These are phyloP conservation scores for Phylloporus sp. DNA, from an alignment of 768 basidiomycete genomes.

Conservation along the genomic window DNA sequence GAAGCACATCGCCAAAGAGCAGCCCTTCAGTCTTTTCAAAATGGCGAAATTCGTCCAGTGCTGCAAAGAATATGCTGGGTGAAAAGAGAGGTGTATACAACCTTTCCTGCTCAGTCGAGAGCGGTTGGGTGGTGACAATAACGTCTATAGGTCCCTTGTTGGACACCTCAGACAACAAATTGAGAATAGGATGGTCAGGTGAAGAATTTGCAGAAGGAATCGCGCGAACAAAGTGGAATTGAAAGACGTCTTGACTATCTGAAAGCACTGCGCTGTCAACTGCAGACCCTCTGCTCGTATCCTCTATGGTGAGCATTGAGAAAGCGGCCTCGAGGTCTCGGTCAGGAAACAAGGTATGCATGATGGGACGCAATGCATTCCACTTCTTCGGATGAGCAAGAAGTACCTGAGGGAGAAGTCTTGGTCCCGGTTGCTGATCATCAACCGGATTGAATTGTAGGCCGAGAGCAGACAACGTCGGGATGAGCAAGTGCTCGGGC, in stretches of 20 bases:
- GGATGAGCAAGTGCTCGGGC: slow-evolving; percentile 17
- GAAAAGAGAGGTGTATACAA: slow-evolving; percentile 68
- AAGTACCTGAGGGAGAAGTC: slow-evolving; percentile 28
- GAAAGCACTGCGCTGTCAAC: slow-evolving; percentile 37
- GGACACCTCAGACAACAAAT: slow-evolving; percentile 26
- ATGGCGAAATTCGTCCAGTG: slow-evolving; percentile 36
- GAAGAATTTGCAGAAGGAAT: slow-evolving; percentile 24
- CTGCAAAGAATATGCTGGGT: slow-evolving; percentile 53
- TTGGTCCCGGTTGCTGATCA: background rate
- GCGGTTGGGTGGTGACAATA: slow-evolving; percentile 49
- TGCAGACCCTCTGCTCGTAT: slow-evolving; percentile 32
- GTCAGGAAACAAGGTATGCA: slow-evolving; percentile 18
- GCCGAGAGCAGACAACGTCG: slow-evolving; percentile 26
- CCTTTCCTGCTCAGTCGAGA: slow-evolving; percentile 38
- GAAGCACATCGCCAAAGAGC: slow-evolving; percentile 70
- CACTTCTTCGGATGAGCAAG: slow-evolving; percentile 24
- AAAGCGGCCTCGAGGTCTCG: slow-evolving; percentile 33
- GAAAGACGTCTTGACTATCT: slow-evolving; percentile 71
- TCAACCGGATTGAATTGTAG: slow-evolving; percentile 10
- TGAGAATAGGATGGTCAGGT: slow-evolving; percentile 14
- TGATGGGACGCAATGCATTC: slow-evolving; percentile 13
- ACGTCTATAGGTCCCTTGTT: slow-evolving; percentile 50
- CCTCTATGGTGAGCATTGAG: slow-evolving; percentile 46
- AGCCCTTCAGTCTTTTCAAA: slow-evolving; percentile 31
- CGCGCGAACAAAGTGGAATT: slow-evolving; percentile 43